Evolutionary conservation across 2,329 filamentous ascomycete genomes (phyloP), one percentile per base, ranked within the genome.

Genomic region (Sporothrix pseudoabietina): DNA sequence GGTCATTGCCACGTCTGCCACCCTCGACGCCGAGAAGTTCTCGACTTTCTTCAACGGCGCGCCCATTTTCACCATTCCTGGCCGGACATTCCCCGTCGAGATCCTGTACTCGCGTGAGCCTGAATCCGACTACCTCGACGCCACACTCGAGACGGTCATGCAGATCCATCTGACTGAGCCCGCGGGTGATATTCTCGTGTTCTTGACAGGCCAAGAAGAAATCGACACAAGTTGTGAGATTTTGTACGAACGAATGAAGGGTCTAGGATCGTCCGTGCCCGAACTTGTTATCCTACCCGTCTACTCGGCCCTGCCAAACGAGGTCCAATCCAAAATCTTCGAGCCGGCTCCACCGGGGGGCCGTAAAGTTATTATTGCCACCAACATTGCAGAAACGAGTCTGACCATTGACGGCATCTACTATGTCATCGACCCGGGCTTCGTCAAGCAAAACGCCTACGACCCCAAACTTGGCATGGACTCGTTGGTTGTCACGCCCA

Each of bases 401-500:
- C 96, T 99, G 79, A 99, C 96, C 0, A 98, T 99, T 76, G 96
- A 99, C 80, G 92, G 95, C 68, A 97, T 99, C 77, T 98, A 95
- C 83, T 98, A 97, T 79, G 97, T 99, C 22, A 91, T 99, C 19
- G 96, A 99, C 78, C 94, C 96, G 2, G 96, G 96, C 1, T 99
- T 98, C 77, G 95, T 98, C 75, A 99, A 99, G 84, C 94, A 98
- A 80, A 98, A 96, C 77, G 94, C 93, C 1, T 99, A 98, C 80
- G 95, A 99, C 79, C 93, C 95, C 0, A 98, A 98, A 82, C 88
- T 98, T 1, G 96, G 96, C 72, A 99, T 99, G 95, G 96, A 99
- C 79, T 94, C 95, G 3, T 85, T 99, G 30, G 92, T 98, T 39
- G 93, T 99, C 4, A 98, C 94, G 0, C 97, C 97, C 0, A 97